Conservation (phyloP, 2,329 filamentous ascomycete species). For the Colletotrichum musae region DNA sequence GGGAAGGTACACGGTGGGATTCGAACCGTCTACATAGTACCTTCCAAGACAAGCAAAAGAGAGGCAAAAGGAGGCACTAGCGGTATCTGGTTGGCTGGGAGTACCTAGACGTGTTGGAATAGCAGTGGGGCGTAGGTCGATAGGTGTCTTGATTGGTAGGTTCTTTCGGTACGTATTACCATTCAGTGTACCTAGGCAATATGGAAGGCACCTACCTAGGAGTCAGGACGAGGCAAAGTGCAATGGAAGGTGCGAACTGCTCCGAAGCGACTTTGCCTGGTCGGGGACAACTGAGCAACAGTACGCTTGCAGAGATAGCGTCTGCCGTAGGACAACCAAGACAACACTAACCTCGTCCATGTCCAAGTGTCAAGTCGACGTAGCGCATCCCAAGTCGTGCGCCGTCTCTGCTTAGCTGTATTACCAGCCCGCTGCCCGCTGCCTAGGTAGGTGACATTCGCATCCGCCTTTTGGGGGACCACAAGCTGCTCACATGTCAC, state of each 20-base stretch:
- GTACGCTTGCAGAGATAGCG: conserved; percentile 39
- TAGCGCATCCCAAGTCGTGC: conserved; percentile 28
- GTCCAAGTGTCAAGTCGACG: conserved; percentile 34
- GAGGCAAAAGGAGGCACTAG: conserved; percentile 24
- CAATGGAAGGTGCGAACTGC: conserved; percentile 11
- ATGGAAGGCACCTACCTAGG: neutral
- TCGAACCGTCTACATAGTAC: conserved; percentile 6
- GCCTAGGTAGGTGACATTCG: conserved; percentile 2
- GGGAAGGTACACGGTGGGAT: neutral
- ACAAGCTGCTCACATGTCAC: conserved; percentile 40
- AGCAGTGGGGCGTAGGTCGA: no score
- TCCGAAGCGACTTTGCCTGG: conserved; percentile 13
- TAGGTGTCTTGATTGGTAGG: neutral
- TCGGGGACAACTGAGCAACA: conserved; percentile 1
- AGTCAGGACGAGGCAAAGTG: neutral
- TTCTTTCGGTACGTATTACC: neutral
- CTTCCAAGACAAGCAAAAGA: conserved; percentile 30
- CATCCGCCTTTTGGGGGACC: conserved; percentile 25
- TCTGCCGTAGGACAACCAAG: conserved; percentile 27
- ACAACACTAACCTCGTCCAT: conserved; percentile 36
- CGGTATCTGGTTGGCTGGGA: conserved; percentile 31
- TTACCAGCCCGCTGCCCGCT: neutral
- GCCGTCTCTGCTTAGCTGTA: conserved; percentile 35
- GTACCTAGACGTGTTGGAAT: no score
- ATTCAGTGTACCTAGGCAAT: neutral